Percentiles rank a stretch among this genome's conserved stretches.
Evolutionary conservation across 2,329 filamentous ascomycete species (phyloP).

Genomic region (Pseudogymnoascus sp.): DNA sequence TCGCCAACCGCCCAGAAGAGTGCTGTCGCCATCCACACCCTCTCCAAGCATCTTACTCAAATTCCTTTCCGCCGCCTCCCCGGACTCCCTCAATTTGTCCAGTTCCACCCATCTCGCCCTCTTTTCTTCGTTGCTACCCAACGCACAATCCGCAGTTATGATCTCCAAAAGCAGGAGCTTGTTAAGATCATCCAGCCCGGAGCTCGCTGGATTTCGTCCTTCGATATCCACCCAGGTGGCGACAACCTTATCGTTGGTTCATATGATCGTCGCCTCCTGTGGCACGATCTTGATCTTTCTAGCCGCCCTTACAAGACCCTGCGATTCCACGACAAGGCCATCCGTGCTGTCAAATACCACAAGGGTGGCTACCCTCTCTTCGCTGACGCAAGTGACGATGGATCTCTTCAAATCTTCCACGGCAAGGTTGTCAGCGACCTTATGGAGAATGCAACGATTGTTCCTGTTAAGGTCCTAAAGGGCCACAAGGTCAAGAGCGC

Average conservation of each 20-base stretch:
- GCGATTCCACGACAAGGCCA: constrained; percentile 87
- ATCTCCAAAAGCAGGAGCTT: constrained; percentile 82
- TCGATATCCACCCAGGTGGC: constrained; percentile 86
- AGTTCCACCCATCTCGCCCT: constrained; percentile 89
- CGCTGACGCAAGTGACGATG: constrained; percentile 91
- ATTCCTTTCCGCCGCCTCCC: constrained; percentile 77
- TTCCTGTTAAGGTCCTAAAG: constrained; percentile 86
- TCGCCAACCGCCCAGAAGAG: constrained; percentile 69
- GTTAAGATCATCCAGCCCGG: constrained; percentile 91
- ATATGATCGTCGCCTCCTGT: constrained; percentile 87
- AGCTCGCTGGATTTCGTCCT: constrained; percentile 87
- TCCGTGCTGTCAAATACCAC: constrained; percentile 83
- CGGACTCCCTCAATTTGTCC: constrained; percentile 73
- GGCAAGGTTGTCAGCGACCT: constrained; percentile 90
- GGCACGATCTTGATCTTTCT: constrained; percentile 94
- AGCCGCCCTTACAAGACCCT: constrained; percentile 91
- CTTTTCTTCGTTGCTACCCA: constrained; percentile 96
- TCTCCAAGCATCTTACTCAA: constrained; percentile 91
- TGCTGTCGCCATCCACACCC: constrained; percentile 87
- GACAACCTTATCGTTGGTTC: constrained; percentile 92
- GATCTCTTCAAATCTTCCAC: constrained; percentile 91
- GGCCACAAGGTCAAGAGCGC: constrained; percentile 83
- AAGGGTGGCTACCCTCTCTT: constrained; percentile 73
- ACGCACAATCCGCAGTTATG: constrained; percentile 86
- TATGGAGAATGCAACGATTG: constrained; percentile 94